These are phyloP conservation scores for Pistacia vera DNA, from an alignment of 345 rosid genomes.

Conservation along the genomic window DNA sequence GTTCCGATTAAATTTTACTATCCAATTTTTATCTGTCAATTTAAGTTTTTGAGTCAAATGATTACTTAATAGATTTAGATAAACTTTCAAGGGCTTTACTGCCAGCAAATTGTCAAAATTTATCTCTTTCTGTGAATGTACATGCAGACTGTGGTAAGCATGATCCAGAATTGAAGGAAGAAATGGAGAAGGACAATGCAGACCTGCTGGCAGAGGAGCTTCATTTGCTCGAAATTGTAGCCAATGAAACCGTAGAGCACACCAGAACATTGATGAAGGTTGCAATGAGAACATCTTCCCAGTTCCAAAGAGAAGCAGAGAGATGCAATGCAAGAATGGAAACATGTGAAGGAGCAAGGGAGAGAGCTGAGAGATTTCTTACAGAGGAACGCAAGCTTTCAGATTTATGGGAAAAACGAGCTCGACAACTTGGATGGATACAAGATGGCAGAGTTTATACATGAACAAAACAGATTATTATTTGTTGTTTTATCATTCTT, in stretches of 20 bases:
- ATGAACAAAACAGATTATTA: not conserved
- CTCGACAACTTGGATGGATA: conserved; percentile 39
- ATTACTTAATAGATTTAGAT: no score
- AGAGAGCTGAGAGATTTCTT: conserved; percentile 38
- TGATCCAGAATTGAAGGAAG: conserved; percentile 35
- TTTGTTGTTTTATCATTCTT: not conserved
- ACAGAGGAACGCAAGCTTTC: conserved; percentile 36
- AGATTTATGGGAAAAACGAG: conserved; percentile 44
- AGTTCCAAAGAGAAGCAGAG: conserved; percentile 45
- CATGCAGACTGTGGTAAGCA: conserved; percentile 37
- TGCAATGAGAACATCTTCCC: conserved; percentile 26
- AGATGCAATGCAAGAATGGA: conserved; percentile 40
- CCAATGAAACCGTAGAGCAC: conserved; percentile 35
- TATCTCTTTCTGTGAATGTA: not conserved
- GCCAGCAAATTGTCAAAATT: not conserved
- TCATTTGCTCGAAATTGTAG: conserved; percentile 34
- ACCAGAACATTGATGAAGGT: conserved; percentile 14
- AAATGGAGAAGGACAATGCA: conserved; percentile 36
- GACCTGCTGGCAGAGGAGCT: conserved; percentile 44
- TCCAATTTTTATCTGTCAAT: no score
- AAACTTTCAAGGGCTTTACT: not conserved
- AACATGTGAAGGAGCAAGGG: conserved; percentile 46
- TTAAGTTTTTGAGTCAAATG: no score
- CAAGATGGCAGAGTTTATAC: conserved; percentile 4
- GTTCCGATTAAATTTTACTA: no score